Evolutionary conservation across 352 stramenopile genomes (phyloP).

Genomic region (Globisporangium polare): DNA sequence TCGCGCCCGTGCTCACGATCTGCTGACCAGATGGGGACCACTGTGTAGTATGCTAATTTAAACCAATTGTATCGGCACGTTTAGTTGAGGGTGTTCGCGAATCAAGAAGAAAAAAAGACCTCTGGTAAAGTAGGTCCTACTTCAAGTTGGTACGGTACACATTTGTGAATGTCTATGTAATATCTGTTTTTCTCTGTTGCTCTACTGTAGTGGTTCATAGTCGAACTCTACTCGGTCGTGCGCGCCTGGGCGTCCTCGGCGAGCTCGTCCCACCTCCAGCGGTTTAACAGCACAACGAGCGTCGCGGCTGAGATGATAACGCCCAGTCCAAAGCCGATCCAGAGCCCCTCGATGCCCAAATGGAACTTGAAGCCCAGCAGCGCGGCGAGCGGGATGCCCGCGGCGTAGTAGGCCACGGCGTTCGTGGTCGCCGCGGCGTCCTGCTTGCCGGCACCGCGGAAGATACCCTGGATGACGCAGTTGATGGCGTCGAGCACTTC

Average conservation of each 20-base stretch:
- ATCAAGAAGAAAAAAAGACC: not conserved
- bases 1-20: slow-evolving; percentile 26
- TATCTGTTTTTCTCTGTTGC: not conserved
- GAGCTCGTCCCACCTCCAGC: slow-evolving; percentile 27
- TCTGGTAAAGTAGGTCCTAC: not conserved
- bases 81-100: too few species aligned
- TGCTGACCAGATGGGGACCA: too few species aligned
- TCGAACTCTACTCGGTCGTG: slow-evolving; percentile 22
- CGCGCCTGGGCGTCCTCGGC: slow-evolving; percentile 33
- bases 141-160: not conserved
- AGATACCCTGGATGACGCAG: slow-evolving; percentile 26
- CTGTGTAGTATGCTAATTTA: too few species aligned
- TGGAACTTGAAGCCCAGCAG: slow-evolving; percentile 45
- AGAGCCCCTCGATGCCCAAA: slow-evolving; percentile 51
- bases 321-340: slow-evolving; percentile 48
- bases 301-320: slow-evolving; percentile 25
- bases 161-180: not conserved
- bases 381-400: slow-evolving; percentile 64
- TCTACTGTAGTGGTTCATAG: not conserved
- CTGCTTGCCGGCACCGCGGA: slow-evolving; percentile 32
- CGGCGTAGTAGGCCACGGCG: slow-evolving; percentile 68
- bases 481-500: slow-evolving; percentile 40
- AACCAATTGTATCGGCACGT: too few species aligned
- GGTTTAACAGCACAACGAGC: slow-evolving; percentile 8
- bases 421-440: slow-evolving; percentile 27